Conservation (phyloP, 2,329 filamentous ascomycete genomes). For the Bisporella sp. region DNA sequence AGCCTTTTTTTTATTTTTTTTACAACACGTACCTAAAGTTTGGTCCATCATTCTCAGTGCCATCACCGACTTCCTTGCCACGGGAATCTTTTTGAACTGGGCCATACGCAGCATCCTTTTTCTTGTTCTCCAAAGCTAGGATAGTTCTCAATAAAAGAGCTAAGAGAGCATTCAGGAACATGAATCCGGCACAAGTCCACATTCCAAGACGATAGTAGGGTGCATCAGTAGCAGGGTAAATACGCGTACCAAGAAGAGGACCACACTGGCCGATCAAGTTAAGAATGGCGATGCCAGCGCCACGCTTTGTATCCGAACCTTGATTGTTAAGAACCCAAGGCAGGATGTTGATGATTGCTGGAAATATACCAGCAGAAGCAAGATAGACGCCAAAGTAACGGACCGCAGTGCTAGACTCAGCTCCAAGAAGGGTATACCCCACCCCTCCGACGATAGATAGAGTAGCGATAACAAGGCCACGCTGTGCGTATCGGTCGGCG, state of each 20-base stretch:
- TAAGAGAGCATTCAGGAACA: constrained; percentile 1
- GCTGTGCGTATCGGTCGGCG: constrained; percentile 58
- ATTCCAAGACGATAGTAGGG: constrained; percentile 5
- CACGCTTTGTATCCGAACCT: constrained; percentile 58
- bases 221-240: constrained; percentile 41
- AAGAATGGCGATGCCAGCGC: constrained; percentile 54
- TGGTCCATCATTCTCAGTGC: too few species aligned
- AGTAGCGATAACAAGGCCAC: constrained; percentile 49
- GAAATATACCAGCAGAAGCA: constrained; percentile 56
- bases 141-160: neutral
- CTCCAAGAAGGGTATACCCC: constrained; percentile 59
- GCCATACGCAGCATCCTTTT: neutral
- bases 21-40: too few species aligned
- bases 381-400: constrained; percentile 41
- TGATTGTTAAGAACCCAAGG: constrained; percentile 65
- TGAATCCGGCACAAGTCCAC: constrained; percentile 4
- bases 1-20: too few species aligned
- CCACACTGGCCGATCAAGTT: constrained; percentile 60
- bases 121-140: constrained; percentile 1
- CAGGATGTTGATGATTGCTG: constrained; percentile 60
- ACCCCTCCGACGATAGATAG: constrained; percentile 50
- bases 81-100: too few species aligned
- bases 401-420: constrained; percentile 35
- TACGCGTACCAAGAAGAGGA: constrained; percentile 53
- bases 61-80: too few species aligned